Base-by-base conservation (phyloP, 1,284 basidiomycete species). In the Microbotryomycetes sp. region DNA sequence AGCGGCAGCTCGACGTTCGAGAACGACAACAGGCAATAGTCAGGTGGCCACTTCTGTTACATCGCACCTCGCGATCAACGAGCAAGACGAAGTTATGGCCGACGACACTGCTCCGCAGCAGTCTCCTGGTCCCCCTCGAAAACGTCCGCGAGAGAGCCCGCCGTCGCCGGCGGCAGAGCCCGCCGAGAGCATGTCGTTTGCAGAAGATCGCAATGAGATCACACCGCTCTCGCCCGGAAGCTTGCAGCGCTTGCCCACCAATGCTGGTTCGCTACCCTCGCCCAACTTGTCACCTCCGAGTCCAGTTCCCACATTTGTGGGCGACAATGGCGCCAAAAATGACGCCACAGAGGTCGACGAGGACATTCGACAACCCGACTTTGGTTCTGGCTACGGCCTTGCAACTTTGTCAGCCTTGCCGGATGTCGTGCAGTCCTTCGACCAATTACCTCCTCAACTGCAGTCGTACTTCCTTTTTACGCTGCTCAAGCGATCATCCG, bases 381-480 rank as follows among this genome's bases (percentile, higher is more conserved):
- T 64, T 41, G 64, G 62, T 29, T 53, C 54, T 0, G 54, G 64
- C 16, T 41, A 54, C 0, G 57, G 59, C 0, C 76, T 91, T 30
- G 84, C 86, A 18, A 85, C 88, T 0, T 81, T 92, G 48, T 76
- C 91, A 60, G 84, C 89, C 0, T 80, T 92, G 5, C 89, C 89
- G 5, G 81, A 84, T 5, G 78, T 92, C 49, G 80, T 91, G 18
- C 77, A 81, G 5, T 86, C 89, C 68, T 92, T 88, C 75, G 81
- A 81, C 27, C 79, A 75, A 61, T 79, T 91, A 31, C 87, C 89
- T 1, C 78, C 83, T 6, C 79, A 82, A 9, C 76, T 91, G 28
- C 89, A 92, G 77, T 88, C 88, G 0, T 88, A 91, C 74, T 83
- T 91, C 68, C 81, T 92, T 52, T 82, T 91, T 62, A 88, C 86